Evolutionary conservation across 2,329 filamentous ascomycete species (phyloP), one percentile per base, ranked within the genome.

Genomic region (Penicillium sp.): DNA sequence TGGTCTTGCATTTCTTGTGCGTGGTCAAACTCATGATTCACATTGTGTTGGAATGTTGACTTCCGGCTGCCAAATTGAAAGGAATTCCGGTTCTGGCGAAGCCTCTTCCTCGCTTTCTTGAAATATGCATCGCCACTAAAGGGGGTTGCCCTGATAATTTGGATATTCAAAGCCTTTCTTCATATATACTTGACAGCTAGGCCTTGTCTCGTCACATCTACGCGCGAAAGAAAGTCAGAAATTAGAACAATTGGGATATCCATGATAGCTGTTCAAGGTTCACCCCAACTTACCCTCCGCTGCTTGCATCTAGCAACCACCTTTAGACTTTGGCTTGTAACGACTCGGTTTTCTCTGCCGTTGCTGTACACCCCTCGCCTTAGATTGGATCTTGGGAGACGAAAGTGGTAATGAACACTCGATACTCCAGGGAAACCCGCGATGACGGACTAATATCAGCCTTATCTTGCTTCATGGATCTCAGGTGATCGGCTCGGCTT

Each of bases 221-320:
- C 60, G 59, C 60, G 61, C 38, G 39, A 26, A 24, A 23, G n/a
- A 41, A 52, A n/a, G 53, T 56, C 38, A 53, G 53, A 28, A 24
- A 16, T 23, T 28, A 7, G 18, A 36, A 24, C 13, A 26, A 16
- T 8, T 9, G 28, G 26, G 15, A n/a, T 31, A n/a, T 28, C 16
- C 24, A 16, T 31, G 47, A 38, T 21, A 38, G 51, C 45, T 51
- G 43, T 51, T 39, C 24, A 50, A 51, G 45, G 46, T 58, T 52
- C 42, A 60, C 50, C 47, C 56, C 53, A 38, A 63, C 60, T 61
- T 61, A 63, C 60, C 53, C 60, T 51, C 52, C 60, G 57, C 51
- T 63, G 59, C 54, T 63, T 63, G 52, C 60, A 63, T 50, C 54
- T 53, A 53, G 41, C 60, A 63, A 24, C 60, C 60, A 39, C 60